Conservation (phyloP, 441 rosid genomes). For the Croton laevigatus region DNA sequence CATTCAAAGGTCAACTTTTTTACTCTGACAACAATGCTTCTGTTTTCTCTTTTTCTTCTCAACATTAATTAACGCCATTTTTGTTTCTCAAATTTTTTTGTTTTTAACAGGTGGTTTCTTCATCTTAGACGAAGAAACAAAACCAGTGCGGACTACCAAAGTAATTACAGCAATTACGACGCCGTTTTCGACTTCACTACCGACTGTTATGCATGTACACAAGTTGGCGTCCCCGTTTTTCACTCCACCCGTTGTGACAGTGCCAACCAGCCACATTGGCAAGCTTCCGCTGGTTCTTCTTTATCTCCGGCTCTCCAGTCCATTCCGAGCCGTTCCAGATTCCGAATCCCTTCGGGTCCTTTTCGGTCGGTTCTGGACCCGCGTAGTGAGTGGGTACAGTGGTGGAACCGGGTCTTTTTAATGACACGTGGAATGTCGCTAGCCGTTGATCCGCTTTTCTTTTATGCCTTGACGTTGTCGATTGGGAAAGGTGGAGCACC, state of each 20-base stretch:
- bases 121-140: neutral
- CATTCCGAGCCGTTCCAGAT: neutral
- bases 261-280: slow-evolving; percentile 62
- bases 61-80: too few species aligned
- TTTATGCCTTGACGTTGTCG: slow-evolving; percentile 53
- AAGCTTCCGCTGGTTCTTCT: slow-evolving; percentile 65
- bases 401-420: slow-evolving; percentile 57
- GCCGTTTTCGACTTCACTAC: slow-evolving; percentile 33
- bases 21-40: too few species aligned
- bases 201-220: slow-evolving; percentile 71
- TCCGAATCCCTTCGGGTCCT: slow-evolving; percentile 22
- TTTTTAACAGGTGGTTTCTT: slow-evolving; percentile 2
- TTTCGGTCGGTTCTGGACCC: slow-evolving; percentile 62
- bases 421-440: slow-evolving; percentile 62
- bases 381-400: slow-evolving; percentile 51
- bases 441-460: slow-evolving; percentile 73
- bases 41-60: neutral
- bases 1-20: neutral
- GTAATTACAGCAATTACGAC: neutral
- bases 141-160: too few species aligned
- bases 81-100: too few species aligned
- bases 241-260: slow-evolving; percentile 74
- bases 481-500: slow-evolving; percentile 43
- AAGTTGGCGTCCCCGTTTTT: slow-evolving; percentile 63
- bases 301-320: slow-evolving; percentile 3